Base-by-base conservation (phyloP, 306 rosid genomes). In the Senna tora region DNA sequence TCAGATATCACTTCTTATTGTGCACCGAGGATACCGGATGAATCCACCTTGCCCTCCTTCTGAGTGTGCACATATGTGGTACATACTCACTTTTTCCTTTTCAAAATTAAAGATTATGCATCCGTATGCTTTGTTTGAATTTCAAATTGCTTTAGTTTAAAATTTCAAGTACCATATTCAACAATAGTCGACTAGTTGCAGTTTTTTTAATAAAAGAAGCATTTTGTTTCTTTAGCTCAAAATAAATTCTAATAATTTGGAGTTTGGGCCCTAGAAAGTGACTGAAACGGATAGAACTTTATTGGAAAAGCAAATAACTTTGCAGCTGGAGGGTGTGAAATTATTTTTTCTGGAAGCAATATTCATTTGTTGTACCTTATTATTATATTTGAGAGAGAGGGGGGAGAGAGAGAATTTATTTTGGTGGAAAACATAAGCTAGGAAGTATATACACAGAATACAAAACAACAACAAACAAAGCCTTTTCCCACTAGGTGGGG, bases 21-120 rank as follows among this genome's bases (percentile, higher is more conserved):
- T 94, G 20, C 91, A 75, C 64, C 92, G 98, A 77, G 96, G 98
- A 17, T 94, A 94, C 85, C 82, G 77, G 73, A 91, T 94, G 98
- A 81, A 84, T 72, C 98, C 98, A 0, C 98, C 98, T 1, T 90
- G 94, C 67, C 98, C 98, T 70, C 97, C 98, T 54, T 91, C 67
- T 69, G 97, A 94, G 73, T 94, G 98, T 80, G 94, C 97, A 36
- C 98, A 94, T 76, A 91, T 82, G 90, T 94, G 98, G 98, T 89
- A 85, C 30, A 87, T 69, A 39, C 65, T 77, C 46, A 7, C 56
- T 56, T 46, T 52, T 45, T 46, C 17, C 49, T 67, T 34, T 45
- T 71, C 4, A 25, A 73, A 50, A 30, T 65, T 38, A 49, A 67
- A 72, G 3, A 60, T 52, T 67, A 13, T 58, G 72, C 16, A 30